Base-by-base conservation (phyloP, 441 rosid species). In the Biscutella laevigata region DNA sequence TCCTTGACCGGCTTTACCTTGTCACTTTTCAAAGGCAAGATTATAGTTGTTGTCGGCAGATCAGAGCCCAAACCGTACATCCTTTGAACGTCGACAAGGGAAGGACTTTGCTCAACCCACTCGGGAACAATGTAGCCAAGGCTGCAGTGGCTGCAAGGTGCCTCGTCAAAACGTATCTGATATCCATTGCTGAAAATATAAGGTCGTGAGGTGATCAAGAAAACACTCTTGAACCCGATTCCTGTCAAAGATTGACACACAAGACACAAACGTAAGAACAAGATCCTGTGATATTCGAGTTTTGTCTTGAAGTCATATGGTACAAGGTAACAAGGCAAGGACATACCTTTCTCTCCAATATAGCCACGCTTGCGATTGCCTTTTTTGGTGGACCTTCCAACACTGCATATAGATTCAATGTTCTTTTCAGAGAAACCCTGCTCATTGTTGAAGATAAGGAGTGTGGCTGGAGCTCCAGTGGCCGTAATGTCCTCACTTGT, bases 141-240 rank as follows among this genome's bases (percentile, higher is more conserved):
- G 25, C 67, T 34, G 66, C 84, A 84, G 24, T 59, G 68, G 0
- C 81, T 75, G 57, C 86, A 74, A 36, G 94, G 89, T 11, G 71
- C 75, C 62, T 82, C 88, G 22, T 67, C 66, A 29, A 87, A 87
- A 3, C 79, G 57, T 14, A 87, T 84, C 2, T 80, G 86, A 41
- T 84, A 84, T 21, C 94, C 90, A 17, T 78, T 80, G 43, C 94
- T 87, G 60, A 84, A 82, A 10, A 84, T 78, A 66, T 75, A 46
- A 1, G 94, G 95, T 13, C 59, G 76, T 10, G 80, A 49, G 16
- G 80, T 74, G 1, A 87, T 78, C 60, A 82, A 65, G 34, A 87
- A 87, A 3, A 82, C 94, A 72, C 95, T 82, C 69, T 82, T 87
- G 56, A 87, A 87, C 4, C 90, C 94, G 22, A 84, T 82, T 8